These are phyloP conservation scores for Poterioochromonas sp. DNA, from an alignment of 352 stramenopile genomes.

Conservation along the genomic window DNA sequence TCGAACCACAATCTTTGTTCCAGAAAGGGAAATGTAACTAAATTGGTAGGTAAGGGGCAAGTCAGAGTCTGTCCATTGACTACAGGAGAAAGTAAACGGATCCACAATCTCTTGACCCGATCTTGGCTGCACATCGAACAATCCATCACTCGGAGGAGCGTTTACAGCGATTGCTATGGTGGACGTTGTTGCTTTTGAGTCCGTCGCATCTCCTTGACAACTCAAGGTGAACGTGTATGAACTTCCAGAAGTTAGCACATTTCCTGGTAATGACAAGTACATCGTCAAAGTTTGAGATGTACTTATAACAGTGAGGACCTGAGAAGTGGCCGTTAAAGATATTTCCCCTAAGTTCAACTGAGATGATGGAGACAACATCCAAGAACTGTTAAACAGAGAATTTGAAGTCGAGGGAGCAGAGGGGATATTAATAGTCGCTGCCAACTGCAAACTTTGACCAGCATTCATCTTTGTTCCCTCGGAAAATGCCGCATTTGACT, in stretches of 20 bases:
- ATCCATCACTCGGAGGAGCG: background rate
- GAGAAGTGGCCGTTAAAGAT: too few species aligned
- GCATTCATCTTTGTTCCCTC: background rate
- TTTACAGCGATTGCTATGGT: slow-evolving; percentile 4
- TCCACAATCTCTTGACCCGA: background rate
- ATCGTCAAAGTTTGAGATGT: background rate
- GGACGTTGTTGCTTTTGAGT: background rate
- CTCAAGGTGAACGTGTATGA: background rate
- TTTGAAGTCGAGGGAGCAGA: background rate
- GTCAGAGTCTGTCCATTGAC: background rate
- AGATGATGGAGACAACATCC: background rate
- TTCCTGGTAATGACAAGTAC: background rate
- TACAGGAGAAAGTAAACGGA: background rate
- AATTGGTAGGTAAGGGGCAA: slow-evolving; percentile 29
- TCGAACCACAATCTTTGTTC: background rate
- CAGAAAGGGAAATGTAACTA: background rate
- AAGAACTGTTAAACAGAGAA: background rate
- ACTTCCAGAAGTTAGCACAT: background rate
- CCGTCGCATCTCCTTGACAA: background rate
- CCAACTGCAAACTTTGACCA: background rate
- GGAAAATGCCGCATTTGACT: background rate
- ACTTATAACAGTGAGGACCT: background rate
- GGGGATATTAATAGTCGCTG: background rate
- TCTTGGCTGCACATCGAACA: background rate
- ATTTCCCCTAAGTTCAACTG: background rate